These are phyloP conservation scores for Scorias spongiosa DNA, from an alignment of 2,329 filamentous ascomycete species.

Conservation along the genomic window DNA sequence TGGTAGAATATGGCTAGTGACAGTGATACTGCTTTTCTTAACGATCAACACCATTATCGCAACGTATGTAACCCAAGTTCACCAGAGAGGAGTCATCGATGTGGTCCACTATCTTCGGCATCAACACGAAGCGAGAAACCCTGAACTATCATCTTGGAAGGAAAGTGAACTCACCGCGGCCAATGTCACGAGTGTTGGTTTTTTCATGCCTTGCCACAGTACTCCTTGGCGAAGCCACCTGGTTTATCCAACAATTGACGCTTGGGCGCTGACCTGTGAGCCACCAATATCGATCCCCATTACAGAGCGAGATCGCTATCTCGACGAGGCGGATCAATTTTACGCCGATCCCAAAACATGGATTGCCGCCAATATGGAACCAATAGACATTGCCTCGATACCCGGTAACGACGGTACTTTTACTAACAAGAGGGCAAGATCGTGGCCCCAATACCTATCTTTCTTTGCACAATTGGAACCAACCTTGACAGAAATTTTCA, in stretches of 20 bases:
- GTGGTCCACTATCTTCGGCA: constrained; percentile 62
- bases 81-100: constrained; percentile 65
- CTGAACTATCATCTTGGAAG: constrained; percentile 10
- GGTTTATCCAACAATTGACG: constrained; percentile 55
- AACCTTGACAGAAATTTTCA: constrained; percentile 29
- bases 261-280: constrained; percentile 80
- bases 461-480: constrained; percentile 45
- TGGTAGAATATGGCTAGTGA: not conserved
- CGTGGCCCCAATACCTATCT: constrained; percentile 32
- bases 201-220: constrained; percentile 90
- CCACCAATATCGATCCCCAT: constrained; percentile 59
- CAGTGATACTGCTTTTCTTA: not conserved
- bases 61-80: constrained; percentile 57
- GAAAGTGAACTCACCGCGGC: not conserved
- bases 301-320: constrained; percentile 50
- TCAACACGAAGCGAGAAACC: constrained; percentile 52
- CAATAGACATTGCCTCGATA: not conserved
- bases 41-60: constrained; percentile 53
- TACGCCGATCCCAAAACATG: constrained; percentile 46
- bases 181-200: constrained; percentile 43
- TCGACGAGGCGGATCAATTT: constrained; percentile 85
- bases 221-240: constrained; percentile 90
- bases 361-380: constrained; percentile 27
- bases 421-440: constrained; percentile 1
- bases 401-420: not conserved